Evolutionary conservation across 2,329 filamentous ascomycete genomes (phyloP).

Genomic region (Microdochium trichocladiopsis): DNA sequence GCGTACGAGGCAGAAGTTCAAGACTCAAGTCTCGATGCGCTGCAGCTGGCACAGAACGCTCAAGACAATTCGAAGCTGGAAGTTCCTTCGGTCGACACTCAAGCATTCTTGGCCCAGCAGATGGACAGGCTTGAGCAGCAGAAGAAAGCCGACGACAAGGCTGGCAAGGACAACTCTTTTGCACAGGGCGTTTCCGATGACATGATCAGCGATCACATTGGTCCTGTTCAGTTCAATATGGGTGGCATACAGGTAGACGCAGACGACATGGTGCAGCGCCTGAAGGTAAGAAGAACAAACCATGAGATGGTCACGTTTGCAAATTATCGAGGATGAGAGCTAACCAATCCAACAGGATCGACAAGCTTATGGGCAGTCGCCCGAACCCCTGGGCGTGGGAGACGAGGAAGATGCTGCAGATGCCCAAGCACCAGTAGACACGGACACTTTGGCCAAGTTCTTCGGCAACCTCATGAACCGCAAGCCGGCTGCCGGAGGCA

Average conservation of each 20-base stretch:
- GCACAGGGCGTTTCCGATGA: constrained; percentile 24
- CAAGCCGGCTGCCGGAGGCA: constrained; percentile 21
- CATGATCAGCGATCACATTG: constrained; percentile 71
- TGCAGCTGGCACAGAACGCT: constrained; percentile 44
- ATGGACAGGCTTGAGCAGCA: constrained; percentile 64
- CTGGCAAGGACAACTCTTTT: constrained; percentile 24
- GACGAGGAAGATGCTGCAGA: constrained; percentile 26
- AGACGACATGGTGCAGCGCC: constrained; percentile 81
- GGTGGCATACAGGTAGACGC: constrained; percentile 94
- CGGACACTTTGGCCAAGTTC: constrained; percentile 51
- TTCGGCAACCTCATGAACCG: constrained; percentile 54
- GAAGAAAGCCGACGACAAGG: constrained; percentile 46
- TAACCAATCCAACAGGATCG: constrained; percentile 38
- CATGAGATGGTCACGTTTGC: not conserved
- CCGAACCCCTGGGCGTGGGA: constrained; percentile 32
- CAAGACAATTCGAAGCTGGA: constrained; percentile 44
- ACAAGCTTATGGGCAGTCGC: constrained; percentile 42
- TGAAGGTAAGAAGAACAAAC: constrained; percentile 59
- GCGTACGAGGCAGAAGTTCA: constrained; percentile 75
- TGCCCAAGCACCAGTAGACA: constrained; percentile 37
- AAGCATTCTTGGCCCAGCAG: constrained; percentile 71
- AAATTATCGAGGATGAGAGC: not conserved
- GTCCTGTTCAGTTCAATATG: constrained; percentile 96
- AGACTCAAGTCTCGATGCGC: constrained; percentile 60
- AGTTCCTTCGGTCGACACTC: constrained; percentile 64